A percentile compares a stretch with the other conserved stretches of the same genome.
Conservation (phyloP, 2,329 filamentous ascomycete genomes). For the Xylariaceae sp. region DNA sequence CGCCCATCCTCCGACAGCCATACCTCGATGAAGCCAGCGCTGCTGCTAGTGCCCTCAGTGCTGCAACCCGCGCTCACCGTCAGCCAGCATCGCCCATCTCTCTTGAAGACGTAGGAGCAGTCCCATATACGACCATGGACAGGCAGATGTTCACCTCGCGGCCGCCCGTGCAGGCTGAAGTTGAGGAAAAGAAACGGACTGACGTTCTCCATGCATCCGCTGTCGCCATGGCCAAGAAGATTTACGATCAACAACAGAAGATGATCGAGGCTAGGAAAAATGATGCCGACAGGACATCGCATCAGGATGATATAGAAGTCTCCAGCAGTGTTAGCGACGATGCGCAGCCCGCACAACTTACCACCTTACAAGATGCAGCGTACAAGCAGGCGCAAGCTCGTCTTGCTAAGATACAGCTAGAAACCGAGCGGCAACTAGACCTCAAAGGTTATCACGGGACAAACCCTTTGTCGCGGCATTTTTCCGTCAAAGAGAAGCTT, state of each 20-base stretch:
- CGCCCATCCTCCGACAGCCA: constrained; percentile 44
- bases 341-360: constrained; percentile 49
- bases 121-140: constrained; percentile 63
- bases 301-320: constrained; percentile 33
- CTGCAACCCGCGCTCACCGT: constrained; percentile 64
- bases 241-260: constrained; percentile 70
- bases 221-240: constrained; percentile 82
- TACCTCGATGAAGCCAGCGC: constrained; percentile 58
- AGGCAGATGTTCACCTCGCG: constrained; percentile 73
- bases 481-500: constrained; percentile 52
- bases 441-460: constrained; percentile 74
- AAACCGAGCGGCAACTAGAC: constrained; percentile 57
- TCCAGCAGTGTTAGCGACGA: constrained; percentile 35
- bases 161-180: constrained; percentile 67
- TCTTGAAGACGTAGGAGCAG: constrained; percentile 59
- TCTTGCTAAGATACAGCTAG: constrained; percentile 72
- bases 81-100: constrained; percentile 44
- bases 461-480: constrained; percentile 38
- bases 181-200: constrained; percentile 67
- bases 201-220: constrained; percentile 77
- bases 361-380: constrained; percentile 78
- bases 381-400: constrained; percentile 82
- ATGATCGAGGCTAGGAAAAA: constrained; percentile 48
- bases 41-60: constrained; percentile 65
- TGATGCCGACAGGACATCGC: constrained; percentile 32